A percentile compares a stretch with the other conserved stretches of the same genome.
Conservation (phyloP, 352 stramenopile genomes). For the Globisporangium lucens region DNA sequence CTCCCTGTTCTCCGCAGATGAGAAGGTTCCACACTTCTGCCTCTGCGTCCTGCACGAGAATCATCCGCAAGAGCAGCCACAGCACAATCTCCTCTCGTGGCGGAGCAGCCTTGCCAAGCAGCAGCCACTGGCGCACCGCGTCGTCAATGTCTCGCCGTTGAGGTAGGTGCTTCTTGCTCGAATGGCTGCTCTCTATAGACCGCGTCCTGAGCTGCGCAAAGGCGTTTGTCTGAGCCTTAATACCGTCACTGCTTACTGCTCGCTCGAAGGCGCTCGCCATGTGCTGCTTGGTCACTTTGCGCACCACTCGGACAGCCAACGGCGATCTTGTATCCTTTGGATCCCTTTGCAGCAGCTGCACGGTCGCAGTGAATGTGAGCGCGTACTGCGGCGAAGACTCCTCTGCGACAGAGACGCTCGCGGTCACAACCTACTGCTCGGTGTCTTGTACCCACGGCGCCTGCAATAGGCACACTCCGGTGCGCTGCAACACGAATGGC, state of each 20-base stretch:
- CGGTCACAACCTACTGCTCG: slow-evolving; percentile 10
- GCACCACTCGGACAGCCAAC: slow-evolving; percentile 3
- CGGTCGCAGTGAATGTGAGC: slow-evolving; percentile 31
- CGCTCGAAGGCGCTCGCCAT: slow-evolving; percentile 41
- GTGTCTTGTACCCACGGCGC: slow-evolving; percentile 23
- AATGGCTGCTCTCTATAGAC: not conserved
- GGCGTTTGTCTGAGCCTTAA: not conserved
- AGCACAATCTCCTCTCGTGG: slow-evolving; percentile 41
- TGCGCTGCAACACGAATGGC: slow-evolving; percentile 23
- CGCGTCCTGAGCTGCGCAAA: slow-evolving; percentile 11
- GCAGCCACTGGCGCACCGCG: slow-evolving; percentile 34
- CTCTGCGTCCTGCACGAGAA: slow-evolving; percentile 16
- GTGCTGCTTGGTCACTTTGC: slow-evolving; percentile 47
- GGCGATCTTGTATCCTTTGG: not conserved
- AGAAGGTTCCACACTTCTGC: slow-evolving; percentile 10
- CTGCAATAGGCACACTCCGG: slow-evolving; percentile 19
- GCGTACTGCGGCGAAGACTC: slow-evolving; percentile 37
- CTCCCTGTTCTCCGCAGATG: slow-evolving; percentile 19
- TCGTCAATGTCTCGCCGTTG: slow-evolving; percentile 15
- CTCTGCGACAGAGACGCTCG: slow-evolving; percentile 32
- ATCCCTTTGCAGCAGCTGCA: not conserved
- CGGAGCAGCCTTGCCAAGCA: slow-evolving; percentile 24
- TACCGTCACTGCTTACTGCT: slow-evolving; percentile 14
- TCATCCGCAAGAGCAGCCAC: slow-evolving; percentile 61
- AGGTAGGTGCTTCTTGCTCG: not conserved